These are phyloP conservation scores for Funneliformis caledonium DNA, from an alignment of 371 early-diverging fungal species.

Conservation along the genomic window DNA sequence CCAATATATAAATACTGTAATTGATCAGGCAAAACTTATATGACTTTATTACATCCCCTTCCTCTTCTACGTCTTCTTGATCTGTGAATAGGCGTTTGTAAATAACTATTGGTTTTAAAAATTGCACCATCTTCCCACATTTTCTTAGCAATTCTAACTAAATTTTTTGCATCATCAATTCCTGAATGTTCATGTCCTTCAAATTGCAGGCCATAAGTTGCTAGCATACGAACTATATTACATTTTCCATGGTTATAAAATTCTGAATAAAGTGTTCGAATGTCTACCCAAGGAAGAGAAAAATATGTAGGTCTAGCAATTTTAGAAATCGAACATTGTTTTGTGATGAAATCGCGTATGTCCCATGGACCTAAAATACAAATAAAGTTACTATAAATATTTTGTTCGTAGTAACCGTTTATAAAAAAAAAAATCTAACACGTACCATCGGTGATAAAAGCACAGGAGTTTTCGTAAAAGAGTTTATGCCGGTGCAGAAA, in stretches of 20 bases:
- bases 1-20: too few species aligned
- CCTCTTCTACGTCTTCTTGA: too few species aligned
- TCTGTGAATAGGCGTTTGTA: background rate
- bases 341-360: slow-evolving; percentile 77
- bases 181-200: slow-evolving; percentile 81
- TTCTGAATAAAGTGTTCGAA: slow-evolving; percentile 56
- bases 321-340: slow-evolving; percentile 60
- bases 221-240: slow-evolving; percentile 70
- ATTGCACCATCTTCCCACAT: slow-evolving; percentile 39
- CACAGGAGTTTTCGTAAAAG: slow-evolving; percentile 1
- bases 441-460: slow-evolving; percentile 38
- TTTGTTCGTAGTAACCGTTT: background rate
- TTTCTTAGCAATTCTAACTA: slow-evolving; percentile 60
- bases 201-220: slow-evolving; percentile 59
- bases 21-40: too few species aligned
- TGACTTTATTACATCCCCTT: too few species aligned
- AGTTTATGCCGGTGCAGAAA: slow-evolving; percentile 46
- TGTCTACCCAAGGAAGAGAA: slow-evolving; percentile 65
- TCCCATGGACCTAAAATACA: slow-evolving; percentile 74
- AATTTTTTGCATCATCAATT: slow-evolving; percentile 77
- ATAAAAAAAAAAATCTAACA: background rate
- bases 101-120: background rate
- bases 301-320: slow-evolving; percentile 58
- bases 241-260: slow-evolving; percentile 54
- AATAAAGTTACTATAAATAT: slow-evolving; percentile 25